Evolutionary conservation across 2,329 filamentous ascomycete genomes (phyloP).

Genomic region (Emmonsia crescens): DNA sequence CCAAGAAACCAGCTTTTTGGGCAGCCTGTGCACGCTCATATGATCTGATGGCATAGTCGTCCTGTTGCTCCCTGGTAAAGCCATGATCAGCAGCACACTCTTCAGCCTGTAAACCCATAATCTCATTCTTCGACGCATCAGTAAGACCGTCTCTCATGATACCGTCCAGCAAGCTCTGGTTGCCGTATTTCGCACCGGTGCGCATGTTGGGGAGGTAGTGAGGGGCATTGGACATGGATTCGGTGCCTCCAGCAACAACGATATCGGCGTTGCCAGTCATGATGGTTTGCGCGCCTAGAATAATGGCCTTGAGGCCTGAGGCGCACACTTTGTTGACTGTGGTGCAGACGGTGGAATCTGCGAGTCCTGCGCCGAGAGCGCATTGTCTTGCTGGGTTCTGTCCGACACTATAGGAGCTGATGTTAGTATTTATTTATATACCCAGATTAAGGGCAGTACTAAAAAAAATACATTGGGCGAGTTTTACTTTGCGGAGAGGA

Average conservation of each 20-base stretch:
- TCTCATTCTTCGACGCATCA: constrained; percentile 88
- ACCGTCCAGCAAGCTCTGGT: constrained; percentile 79
- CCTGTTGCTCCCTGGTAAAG: constrained; percentile 75
- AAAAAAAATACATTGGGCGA: neutral
- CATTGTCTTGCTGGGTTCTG: constrained; percentile 95
- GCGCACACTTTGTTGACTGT: constrained; percentile 99
- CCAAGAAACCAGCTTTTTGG: constrained; percentile 69
- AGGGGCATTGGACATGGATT: constrained; percentile 97
- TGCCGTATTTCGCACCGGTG: constrained; percentile 83
- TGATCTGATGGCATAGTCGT: constrained; percentile 88
- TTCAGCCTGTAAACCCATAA: constrained; percentile 91
- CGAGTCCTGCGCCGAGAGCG: constrained; percentile 77
- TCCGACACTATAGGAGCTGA: constrained; percentile 55
- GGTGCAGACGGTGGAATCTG: constrained; percentile 69
- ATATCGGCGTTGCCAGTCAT: constrained; percentile 90
- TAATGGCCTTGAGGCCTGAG: constrained; percentile 85
- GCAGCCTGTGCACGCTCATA: constrained; percentile 91
- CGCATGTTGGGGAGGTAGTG: constrained; percentile 89
- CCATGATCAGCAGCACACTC: constrained; percentile 78
- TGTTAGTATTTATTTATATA: neutral
- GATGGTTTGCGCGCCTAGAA: constrained; percentile 92
- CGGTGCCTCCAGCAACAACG: constrained; percentile 85
- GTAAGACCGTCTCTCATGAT: constrained; percentile 90
- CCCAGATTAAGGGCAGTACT: constrained; percentile 1
- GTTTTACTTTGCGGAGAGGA: constrained; percentile 79